These are phyloP conservation scores for Globisporangium paddicum DNA, from an alignment of 352 stramenopile species.

Conservation along the genomic window DNA sequence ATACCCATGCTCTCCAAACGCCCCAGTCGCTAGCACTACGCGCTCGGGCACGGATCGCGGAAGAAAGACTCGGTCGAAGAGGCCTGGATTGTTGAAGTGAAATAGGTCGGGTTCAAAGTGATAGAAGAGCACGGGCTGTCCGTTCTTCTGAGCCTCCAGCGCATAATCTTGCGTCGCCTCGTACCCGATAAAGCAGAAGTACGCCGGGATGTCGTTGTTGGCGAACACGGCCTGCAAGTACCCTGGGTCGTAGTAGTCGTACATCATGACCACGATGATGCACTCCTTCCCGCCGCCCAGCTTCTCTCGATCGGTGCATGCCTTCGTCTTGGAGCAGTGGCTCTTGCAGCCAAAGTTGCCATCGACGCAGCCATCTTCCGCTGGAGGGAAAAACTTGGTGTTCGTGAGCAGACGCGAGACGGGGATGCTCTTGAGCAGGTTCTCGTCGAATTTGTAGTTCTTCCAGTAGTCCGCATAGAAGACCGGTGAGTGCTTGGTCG, in stretches of 20 bases:
- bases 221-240: constrained; percentile 20
- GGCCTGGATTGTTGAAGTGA: constrained; percentile 19
- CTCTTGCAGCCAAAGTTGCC: constrained; percentile 27
- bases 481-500: not conserved
- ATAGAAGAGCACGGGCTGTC: constrained; percentile 32
- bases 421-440: constrained; percentile 21
- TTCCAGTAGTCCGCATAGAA: constrained; percentile 32
- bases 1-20: constrained; percentile 49
- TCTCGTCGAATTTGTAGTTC: constrained; percentile 24
- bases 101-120: constrained; percentile 49
- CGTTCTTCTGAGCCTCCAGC: not conserved
- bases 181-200: constrained; percentile 33
- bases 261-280: constrained; percentile 21
- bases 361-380: constrained; percentile 18
- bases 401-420: constrained; percentile 2
- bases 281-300: constrained; percentile 8
- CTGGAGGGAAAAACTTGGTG: constrained; percentile 19
- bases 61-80: constrained; percentile 38
- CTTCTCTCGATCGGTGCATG: constrained; percentile 16
- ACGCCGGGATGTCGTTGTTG: constrained; percentile 26
- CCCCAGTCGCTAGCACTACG: constrained; percentile 23
- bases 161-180: constrained; percentile 3
- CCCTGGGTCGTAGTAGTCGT: constrained; percentile 12
- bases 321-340: constrained; percentile 24
- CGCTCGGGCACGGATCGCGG: constrained; percentile 23